A percentile compares a stretch with the other conserved stretches of the same genome.
Conservation (phyloP, 192 early-diverging fungal genomes). For the Entophlyctis luteolus region DNA sequence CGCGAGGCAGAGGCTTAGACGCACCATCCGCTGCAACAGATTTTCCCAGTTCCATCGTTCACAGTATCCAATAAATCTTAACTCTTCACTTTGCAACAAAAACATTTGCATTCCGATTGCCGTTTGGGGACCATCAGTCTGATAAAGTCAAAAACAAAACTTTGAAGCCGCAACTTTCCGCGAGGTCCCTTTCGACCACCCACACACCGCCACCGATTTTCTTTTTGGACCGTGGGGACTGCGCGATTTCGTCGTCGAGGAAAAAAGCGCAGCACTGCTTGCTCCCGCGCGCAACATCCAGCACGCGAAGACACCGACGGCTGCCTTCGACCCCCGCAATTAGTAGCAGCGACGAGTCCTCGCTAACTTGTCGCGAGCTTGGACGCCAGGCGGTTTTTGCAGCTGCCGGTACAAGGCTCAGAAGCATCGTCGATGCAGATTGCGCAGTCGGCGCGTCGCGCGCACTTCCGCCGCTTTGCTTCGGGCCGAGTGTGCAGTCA, state of each 20-base stretch:
- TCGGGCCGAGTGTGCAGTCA: not conserved
- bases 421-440: not conserved
- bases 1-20: not conserved
- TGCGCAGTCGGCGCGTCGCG: not conserved
- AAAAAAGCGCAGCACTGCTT: not conserved
- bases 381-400: conserved; percentile 20
- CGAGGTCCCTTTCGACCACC: not conserved
- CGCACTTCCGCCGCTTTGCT: not conserved
- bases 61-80: not conserved
- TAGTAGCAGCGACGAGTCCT: conserved; percentile 5
- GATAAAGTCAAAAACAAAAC: not conserved
- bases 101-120: not conserved
- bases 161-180: not conserved
- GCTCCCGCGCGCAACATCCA: conserved; percentile 10
- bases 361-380: conserved; percentile 3
- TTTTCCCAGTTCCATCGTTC: not conserved
- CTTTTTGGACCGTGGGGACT: not conserved
- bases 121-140: no score
- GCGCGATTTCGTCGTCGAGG: conserved; percentile 12
- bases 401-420: not conserved
- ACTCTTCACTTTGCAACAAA: not conserved
- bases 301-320: conserved; percentile 8
- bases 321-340: conserved; percentile 18
- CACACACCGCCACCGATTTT: conserved; percentile 21
- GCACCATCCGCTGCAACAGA: not conserved